These are phyloP conservation scores for Diphasiastrum complanatum DNA, from an alignment of 83 land plant species.

Conservation along the genomic window DNA sequence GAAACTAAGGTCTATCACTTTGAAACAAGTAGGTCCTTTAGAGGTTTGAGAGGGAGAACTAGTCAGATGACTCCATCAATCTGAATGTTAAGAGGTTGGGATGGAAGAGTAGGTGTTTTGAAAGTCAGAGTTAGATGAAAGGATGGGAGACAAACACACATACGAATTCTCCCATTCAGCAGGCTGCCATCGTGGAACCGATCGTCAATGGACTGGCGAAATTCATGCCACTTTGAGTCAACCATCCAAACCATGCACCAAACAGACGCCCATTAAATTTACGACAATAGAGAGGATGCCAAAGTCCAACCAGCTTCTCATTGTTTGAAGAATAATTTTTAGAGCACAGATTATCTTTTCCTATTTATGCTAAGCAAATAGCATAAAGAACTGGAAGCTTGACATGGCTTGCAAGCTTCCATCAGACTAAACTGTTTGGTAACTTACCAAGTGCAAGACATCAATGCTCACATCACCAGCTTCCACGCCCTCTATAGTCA, in stretches of 20 bases:
- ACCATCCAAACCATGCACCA: constrained; percentile 49
- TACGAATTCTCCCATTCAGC: constrained; percentile 72
- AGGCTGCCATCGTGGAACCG: constrained; percentile 65
- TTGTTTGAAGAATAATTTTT: neutral
- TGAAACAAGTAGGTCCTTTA: neutral
- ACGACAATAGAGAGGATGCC: constrained; percentile 22
- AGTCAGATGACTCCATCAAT: constrained; percentile 29
- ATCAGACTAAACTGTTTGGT: neutral
- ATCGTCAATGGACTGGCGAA: constrained; percentile 75
- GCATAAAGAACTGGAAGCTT: neutral
- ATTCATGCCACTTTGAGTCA: constrained; percentile 59
- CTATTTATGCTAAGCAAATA: neutral
- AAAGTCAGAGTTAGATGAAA: constrained; percentile 58
- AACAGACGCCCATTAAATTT: constrained; percentile 37
- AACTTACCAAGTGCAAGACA: constrained; percentile 84
- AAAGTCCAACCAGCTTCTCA: constrained; percentile 14
- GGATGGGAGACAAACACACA: constrained; percentile 79
- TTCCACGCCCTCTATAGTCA: constrained; percentile 85
- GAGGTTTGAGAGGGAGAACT: constrained; percentile 4
- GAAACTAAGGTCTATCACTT: neutral
- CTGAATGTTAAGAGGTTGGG: constrained; percentile 19
- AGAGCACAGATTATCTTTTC: neutral
- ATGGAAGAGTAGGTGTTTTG: constrained; percentile 43
- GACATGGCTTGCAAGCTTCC: neutral
- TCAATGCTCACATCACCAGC: constrained; percentile 91